Conservation (phyloP, 768 basidiomycete species). For the Leccinellum luteum region DNA sequence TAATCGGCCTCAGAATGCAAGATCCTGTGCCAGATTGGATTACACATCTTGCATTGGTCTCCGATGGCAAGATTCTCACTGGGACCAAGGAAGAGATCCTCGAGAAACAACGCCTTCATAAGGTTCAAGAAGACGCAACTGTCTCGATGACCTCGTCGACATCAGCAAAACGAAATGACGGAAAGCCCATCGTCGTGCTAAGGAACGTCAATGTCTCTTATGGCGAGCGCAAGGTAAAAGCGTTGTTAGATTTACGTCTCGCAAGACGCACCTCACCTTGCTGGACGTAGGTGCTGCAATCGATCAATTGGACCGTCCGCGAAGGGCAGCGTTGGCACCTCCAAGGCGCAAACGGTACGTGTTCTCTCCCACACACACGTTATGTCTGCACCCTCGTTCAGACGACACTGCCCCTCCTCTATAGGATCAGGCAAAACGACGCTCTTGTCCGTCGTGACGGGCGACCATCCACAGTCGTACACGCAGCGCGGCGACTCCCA, state of each 20-base stretch:
- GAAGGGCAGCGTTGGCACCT: constrained; percentile 90
- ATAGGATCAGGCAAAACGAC: constrained; percentile 95
- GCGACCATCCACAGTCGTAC: constrained; percentile 95
- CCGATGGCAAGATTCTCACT: constrained; percentile 45
- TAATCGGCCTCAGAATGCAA: constrained; percentile 66
- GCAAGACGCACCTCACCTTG: not conserved
- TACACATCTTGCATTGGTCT: constrained; percentile 60
- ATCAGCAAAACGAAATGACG: constrained; percentile 8
- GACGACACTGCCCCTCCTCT: not conserved
- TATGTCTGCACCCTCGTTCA: not conserved
- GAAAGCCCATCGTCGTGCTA: constrained; percentile 56
- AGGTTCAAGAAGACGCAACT: not conserved
- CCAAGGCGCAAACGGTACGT: constrained; percentile 78
- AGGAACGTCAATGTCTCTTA: constrained; percentile 71
- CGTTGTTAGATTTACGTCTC: not conserved
- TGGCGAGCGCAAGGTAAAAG: constrained; percentile 51
- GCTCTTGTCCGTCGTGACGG: constrained; percentile 82
- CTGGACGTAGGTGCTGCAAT: constrained; percentile 58
- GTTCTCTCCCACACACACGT: too few relatives aligned
- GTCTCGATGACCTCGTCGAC: not conserved
- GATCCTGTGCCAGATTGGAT: constrained; percentile 74
- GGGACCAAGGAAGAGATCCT: constrained; percentile 51
- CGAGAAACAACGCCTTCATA: constrained; percentile 19
- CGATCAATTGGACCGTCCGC: constrained; percentile 79
- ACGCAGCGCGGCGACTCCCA: constrained; percentile 50